Conservation (phyloP, 768 basidiomycete species). For the Tricholoma sp. region DNA sequence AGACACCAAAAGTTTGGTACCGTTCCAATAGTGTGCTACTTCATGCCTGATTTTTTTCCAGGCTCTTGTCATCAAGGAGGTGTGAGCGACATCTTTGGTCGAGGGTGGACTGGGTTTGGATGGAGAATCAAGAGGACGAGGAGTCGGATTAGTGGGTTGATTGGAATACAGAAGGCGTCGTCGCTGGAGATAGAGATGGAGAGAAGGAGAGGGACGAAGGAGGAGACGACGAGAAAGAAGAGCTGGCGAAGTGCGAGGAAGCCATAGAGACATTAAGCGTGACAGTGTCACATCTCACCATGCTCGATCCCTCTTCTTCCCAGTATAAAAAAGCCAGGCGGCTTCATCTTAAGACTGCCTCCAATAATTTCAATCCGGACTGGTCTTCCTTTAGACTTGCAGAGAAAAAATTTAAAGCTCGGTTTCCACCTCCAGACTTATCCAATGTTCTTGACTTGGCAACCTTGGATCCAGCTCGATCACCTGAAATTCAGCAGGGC, state of each 20-base stretch:
- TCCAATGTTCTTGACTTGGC: constrained; percentile 65
- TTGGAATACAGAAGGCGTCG: constrained; percentile 12
- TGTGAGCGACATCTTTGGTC: constrained; percentile 35
- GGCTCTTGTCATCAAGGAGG: constrained; percentile 50
- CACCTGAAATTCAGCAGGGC: constrained; percentile 37
- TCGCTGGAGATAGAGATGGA: constrained; percentile 7
- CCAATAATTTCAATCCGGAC: constrained; percentile 38
- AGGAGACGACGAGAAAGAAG: constrained; percentile 31
- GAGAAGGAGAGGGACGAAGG: constrained; percentile 14
- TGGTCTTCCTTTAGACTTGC: constrained; percentile 76
- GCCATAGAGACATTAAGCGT: constrained; percentile 62
- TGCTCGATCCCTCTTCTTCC: constrained; percentile 13
- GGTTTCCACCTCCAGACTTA: constrained; percentile 75
- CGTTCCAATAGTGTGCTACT: constrained; percentile 95
- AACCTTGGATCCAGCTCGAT: constrained; percentile 32
- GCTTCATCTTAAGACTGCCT: constrained; percentile 57
- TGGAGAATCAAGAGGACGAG: constrained; percentile 15
- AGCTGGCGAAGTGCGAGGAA: constrained; percentile 51
- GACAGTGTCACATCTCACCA: background rate
- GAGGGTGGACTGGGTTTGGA: constrained; percentile 46
- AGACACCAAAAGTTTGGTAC: constrained; percentile 87
- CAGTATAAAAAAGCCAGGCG: constrained; percentile 54
- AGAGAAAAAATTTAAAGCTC: constrained; percentile 78
- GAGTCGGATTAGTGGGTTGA: background rate
- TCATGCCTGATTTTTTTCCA: constrained; percentile 98